Conservation (phyloP, 768 basidiomycete genomes). For the Ramaria rubella region DNA sequence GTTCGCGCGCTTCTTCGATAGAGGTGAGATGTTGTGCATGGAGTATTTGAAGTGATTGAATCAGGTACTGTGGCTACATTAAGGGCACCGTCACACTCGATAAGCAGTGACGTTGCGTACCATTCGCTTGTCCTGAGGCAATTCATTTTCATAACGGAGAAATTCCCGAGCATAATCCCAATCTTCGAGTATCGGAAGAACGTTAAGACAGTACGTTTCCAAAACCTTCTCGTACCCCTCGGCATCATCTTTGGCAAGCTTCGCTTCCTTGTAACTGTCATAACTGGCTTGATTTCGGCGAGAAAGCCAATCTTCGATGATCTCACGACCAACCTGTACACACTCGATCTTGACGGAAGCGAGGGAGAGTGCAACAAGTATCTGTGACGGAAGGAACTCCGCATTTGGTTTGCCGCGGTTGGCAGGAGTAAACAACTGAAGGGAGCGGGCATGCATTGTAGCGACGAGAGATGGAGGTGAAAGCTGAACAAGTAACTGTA, state of each 20-base stretch:
- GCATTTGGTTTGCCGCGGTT: slow-evolving; percentile 33
- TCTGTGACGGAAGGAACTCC: slow-evolving; percentile 59
- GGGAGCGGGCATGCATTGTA: slow-evolving; percentile 55
- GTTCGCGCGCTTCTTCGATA: slow-evolving; percentile 29
- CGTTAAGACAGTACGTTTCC: slow-evolving; percentile 67
- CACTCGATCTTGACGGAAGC: slow-evolving; percentile 63
- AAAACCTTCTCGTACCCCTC: slow-evolving; percentile 69
- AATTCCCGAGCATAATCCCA: slow-evolving; percentile 81
- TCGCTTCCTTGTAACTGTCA: slow-evolving; percentile 25
- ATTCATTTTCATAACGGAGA: slow-evolving; percentile 63
- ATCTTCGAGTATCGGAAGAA: slow-evolving; percentile 65
- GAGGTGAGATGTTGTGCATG: slow-evolving; percentile 23
- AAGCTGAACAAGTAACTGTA: slow-evolving; percentile 47
- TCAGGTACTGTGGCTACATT: slow-evolving; percentile 10
- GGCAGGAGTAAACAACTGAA: slow-evolving; percentile 58
- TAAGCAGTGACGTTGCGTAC: slow-evolving; percentile 36
- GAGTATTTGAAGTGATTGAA: slow-evolving; percentile 12
- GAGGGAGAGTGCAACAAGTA: slow-evolving; percentile 63
- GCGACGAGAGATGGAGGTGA: slow-evolving; percentile 54
- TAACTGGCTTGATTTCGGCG: slow-evolving; percentile 37
- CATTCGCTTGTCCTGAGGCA: slow-evolving; percentile 42
- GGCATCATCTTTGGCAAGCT: slow-evolving; percentile 6
- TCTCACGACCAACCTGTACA: slow-evolving; percentile 51
- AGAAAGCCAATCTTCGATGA: slow-evolving; percentile 78
- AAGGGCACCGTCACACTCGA: neutral